A percentile compares a stretch with the other conserved stretches of the same genome.
Evolutionary conservation across 2,329 filamentous ascomycete species (phyloP).

Genomic region (Penicillium sp.): DNA sequence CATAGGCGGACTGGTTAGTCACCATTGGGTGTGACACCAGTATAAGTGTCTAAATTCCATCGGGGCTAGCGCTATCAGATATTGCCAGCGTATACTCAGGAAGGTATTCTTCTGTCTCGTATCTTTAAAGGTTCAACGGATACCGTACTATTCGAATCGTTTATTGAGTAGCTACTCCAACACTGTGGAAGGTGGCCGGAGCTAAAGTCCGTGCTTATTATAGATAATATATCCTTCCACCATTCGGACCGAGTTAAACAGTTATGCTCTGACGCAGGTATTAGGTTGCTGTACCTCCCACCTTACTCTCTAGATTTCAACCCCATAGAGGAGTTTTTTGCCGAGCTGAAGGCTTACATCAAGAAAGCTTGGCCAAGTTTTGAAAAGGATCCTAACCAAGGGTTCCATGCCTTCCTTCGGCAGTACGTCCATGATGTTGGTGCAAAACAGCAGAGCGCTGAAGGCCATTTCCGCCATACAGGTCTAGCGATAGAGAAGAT

Average conservation of each 20-base stretch:
- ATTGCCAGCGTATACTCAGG: constrained; percentile 5
- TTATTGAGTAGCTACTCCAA: constrained; percentile 8
- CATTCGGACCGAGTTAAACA: constrained; percentile 1
- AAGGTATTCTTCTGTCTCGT: constrained; percentile 2
- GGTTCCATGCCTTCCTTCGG: constrained; percentile 1
- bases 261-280: constrained; percentile 23
- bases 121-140: constrained; percentile 5
- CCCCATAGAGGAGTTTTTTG: constrained; percentile 1
- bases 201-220: constrained; percentile 1
- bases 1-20: background rate
- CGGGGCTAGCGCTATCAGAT: constrained; percentile 1
- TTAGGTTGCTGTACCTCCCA: constrained; percentile 1
- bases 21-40: background rate
- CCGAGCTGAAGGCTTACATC: constrained; percentile 5
- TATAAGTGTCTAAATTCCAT: constrained; percentile 42
- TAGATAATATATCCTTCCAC: background rate
- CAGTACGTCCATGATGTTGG: too few species aligned
- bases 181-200: constrained; percentile 3
- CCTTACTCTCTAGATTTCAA: constrained; percentile 1
- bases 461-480: too few species aligned
- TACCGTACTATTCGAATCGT: constrained; percentile 2
- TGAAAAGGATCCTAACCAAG: background rate
- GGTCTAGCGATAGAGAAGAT: too few species aligned
- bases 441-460: too few species aligned
- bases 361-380: background rate